Evolutionary conservation across 176 grass and related monocot species (phyloP).

Genomic region (Carex pumila): DNA sequence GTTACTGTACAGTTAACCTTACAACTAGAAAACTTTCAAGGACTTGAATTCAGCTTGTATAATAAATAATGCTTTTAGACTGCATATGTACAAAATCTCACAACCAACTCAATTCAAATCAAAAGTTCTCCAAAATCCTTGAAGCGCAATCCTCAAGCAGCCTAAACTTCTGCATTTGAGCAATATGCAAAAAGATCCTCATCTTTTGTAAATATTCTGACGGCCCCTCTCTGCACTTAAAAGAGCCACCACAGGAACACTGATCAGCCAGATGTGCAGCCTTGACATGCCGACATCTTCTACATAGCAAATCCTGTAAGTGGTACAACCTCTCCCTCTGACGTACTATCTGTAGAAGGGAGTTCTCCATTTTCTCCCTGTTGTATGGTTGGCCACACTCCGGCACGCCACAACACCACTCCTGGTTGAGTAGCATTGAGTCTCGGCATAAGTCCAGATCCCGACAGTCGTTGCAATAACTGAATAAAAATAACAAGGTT

Average conservation of each 20-base stretch:
- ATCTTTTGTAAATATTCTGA: conserved; percentile 62
- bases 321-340: conserved; percentile 95
- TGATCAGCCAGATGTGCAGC: conserved; percentile 71
- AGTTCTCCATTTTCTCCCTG: conserved; percentile 69
- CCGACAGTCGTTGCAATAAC: conserved; percentile 91
- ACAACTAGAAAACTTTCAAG: neutral
- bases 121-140: conserved; percentile 64
- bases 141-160: conserved; percentile 60
- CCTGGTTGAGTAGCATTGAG: conserved; percentile 37
- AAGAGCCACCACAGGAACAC: conserved; percentile 76
- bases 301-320: conserved; percentile 79
- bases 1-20: neutral
- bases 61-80: neutral
- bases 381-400: conserved; percentile 79
- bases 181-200: conserved; percentile 55
- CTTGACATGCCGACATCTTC: conserved; percentile 82
- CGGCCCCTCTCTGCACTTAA: conserved; percentile 58
- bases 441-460: conserved; percentile 82
- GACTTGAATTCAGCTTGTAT: neutral
- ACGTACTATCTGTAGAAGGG: conserved; percentile 72
- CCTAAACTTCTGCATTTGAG: conserved; percentile 48
- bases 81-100: neutral
- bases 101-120: neutral
- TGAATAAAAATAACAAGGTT: conserved; percentile 21
- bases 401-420: conserved; percentile 50